These are phyloP conservation scores for Puccinia horiana DNA, from an alignment of 1,284 basidiomycete species.

Conservation along the genomic window DNA sequence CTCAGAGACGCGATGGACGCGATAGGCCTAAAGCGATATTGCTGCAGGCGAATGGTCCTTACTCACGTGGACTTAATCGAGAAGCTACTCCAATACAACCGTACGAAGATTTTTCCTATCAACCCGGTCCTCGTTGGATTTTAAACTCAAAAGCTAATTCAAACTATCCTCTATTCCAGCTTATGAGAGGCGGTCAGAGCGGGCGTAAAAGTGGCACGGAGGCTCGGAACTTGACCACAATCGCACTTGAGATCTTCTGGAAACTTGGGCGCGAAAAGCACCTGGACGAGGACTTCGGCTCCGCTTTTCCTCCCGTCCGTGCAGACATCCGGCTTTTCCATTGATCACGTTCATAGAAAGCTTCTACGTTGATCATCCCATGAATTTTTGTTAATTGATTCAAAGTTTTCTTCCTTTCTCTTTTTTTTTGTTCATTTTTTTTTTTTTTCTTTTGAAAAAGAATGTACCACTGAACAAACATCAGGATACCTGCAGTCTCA, in stretches of 20 bases:
- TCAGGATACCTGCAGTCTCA: too few relatives aligned
- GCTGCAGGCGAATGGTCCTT: slow-evolving; percentile 94
- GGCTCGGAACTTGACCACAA: not conserved
- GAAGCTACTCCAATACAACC: slow-evolving; percentile 92
- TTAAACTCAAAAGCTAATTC: not conserved
- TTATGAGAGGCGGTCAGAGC: slow-evolving; percentile 27
- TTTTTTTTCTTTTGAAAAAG: too few relatives aligned
- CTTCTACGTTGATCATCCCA: too few relatives aligned
- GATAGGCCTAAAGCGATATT: slow-evolving; percentile 88
- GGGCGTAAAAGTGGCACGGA: not conserved
- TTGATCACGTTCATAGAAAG: too few relatives aligned
- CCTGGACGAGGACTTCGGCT: too few relatives aligned
- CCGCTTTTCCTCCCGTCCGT: too few relatives aligned
- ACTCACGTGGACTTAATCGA: slow-evolving; percentile 97
- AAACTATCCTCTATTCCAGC: not conserved
- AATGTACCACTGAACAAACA: too few relatives aligned
- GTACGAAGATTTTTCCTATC: slow-evolving; percentile 64
- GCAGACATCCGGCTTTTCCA: too few relatives aligned
- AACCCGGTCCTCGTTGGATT: not conserved
- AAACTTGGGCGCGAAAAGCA: too few relatives aligned
- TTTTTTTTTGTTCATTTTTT: too few relatives aligned
- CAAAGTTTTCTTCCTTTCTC: too few relatives aligned
- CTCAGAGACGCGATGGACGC: slow-evolving; percentile 84
- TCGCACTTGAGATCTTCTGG: not conserved
- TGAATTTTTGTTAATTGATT: too few relatives aligned